A percentile compares a stretch with the other conserved stretches of the same genome.
phyloP scores from a whole-genome alignment of 1,139 yeast species.

The Taphrina populina region DNA sequence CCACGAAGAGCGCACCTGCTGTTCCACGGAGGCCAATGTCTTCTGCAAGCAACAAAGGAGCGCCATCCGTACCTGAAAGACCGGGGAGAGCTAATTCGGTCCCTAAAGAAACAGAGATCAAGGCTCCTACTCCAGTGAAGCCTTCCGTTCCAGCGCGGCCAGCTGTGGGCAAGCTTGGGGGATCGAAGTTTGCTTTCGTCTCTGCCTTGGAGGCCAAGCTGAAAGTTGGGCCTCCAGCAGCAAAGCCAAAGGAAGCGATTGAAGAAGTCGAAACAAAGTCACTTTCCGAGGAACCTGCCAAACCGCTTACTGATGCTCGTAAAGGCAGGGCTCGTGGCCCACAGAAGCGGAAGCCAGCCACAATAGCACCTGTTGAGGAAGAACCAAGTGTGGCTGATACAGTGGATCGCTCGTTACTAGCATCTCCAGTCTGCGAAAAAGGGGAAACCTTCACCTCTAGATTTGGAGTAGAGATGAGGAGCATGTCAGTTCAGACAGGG shows the following conservation, averaged over 20 bases:
- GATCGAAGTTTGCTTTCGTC: conserved; percentile 25
- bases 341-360: conserved; percentile 17
- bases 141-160: conserved; percentile 26
- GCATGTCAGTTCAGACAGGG: conserved; percentile 27
- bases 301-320: conserved; percentile 19
- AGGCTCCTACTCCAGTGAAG: conserved; percentile 19
- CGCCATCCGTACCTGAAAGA: background rate
- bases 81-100: conserved; percentile 9
- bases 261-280: conserved; percentile 1
- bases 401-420: background rate
- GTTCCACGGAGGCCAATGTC: conserved; percentile 19
- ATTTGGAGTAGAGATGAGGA: conserved; percentile 31
- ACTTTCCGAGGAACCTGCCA: conserved; percentile 10
- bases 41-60: background rate
- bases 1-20: conserved; percentile 9
- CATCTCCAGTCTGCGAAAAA: conserved; percentile 28
- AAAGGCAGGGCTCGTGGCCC: conserved; percentile 31
- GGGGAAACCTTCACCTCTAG: conserved; percentile 27
- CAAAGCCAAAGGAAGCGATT: conserved; percentile 14
- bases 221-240: conserved; percentile 15
- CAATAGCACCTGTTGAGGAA: background rate
- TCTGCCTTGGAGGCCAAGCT: conserved; percentile 29
- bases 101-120: background rate
- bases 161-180: conserved; percentile 17
- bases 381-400: background rate